phyloP scores from a whole-genome alignment of 1,139 yeast species.

The Zhuliangozyma blackwelliae region DNA sequence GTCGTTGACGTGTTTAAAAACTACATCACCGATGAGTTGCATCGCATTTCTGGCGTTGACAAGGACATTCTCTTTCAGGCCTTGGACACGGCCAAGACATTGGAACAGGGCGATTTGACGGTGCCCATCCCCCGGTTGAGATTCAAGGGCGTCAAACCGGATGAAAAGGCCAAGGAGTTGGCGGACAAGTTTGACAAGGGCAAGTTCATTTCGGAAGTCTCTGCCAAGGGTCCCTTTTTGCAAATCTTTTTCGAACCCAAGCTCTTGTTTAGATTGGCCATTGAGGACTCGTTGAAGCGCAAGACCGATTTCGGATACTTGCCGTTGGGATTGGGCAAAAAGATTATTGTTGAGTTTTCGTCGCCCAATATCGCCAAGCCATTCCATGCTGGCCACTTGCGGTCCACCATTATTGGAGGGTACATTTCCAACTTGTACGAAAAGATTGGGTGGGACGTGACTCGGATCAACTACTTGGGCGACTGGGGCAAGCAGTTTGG shows the following conservation, averaged over 20 bases:
- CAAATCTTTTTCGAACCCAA: slow-evolving; percentile 79
- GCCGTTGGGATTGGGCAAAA: slow-evolving; percentile 73
- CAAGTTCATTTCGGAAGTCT: slow-evolving; percentile 62
- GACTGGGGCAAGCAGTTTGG: slow-evolving; percentile 99
- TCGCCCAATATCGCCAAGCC: slow-evolving; percentile 99
- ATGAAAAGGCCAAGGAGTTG: slow-evolving; percentile 82
- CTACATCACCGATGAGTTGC: slow-evolving; percentile 76
- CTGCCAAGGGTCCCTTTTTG: slow-evolving; percentile 85
- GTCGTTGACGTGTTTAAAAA: slow-evolving; percentile 83
- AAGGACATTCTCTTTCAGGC: slow-evolving; percentile 71
- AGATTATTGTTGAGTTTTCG: slow-evolving; percentile 79
- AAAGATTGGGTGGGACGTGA: slow-evolving; percentile 84
- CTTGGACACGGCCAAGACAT: slow-evolving; percentile 79
- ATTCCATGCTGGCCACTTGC: slow-evolving; percentile 98
- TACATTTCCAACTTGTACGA: slow-evolving; percentile 87
- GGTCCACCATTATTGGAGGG: slow-evolving; percentile 99
- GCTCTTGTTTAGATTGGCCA: slow-evolving; percentile 62
- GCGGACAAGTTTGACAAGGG: slow-evolving; percentile 66
- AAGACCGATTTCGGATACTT: slow-evolving; percentile 64
- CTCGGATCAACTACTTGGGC: slow-evolving; percentile 90
- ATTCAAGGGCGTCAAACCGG: slow-evolving; percentile 80
- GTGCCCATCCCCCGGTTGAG: slow-evolving; percentile 92
- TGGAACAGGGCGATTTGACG: slow-evolving; percentile 90
- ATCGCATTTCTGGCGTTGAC: slow-evolving; percentile 70
- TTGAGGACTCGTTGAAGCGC: slow-evolving; percentile 67